Evolutionary conservation across 352 stramenopile species (phyloP).

Genomic region (Blastocystis sp.): DNA sequence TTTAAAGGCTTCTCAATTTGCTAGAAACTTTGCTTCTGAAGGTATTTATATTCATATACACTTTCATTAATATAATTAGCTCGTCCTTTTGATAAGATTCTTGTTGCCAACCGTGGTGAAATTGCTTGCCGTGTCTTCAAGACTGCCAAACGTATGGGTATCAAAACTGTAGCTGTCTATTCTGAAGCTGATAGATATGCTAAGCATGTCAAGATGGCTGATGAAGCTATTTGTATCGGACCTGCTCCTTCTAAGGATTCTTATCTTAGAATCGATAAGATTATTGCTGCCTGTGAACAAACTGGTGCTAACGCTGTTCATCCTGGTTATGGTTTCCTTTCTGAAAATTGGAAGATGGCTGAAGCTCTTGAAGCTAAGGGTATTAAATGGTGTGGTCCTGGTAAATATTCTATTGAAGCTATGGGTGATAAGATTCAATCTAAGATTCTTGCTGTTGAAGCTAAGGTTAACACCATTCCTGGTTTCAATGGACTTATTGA

Average conservation of each 20-base stretch:
- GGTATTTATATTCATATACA: no score
- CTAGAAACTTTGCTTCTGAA: no score
- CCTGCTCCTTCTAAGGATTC: conserved; percentile 56
- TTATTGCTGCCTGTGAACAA: conserved; percentile 59
- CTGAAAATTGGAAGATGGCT: conserved; percentile 71
- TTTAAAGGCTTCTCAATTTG: no score
- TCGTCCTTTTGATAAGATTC: conserved; percentile 64
- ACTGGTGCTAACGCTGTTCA: conserved; percentile 73
- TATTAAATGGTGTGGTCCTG: conserved; percentile 68
- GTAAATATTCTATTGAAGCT: conserved; percentile 57
- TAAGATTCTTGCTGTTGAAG: conserved; percentile 73
- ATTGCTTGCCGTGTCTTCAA: conserved; percentile 74
- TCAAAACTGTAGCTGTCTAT: conserved; percentile 78
- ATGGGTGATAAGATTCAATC: conserved; percentile 81
- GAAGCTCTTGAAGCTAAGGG: conserved; percentile 53
- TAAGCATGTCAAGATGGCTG: conserved; percentile 54
- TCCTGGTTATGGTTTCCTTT: conserved; percentile 78
- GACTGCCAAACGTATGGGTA: conserved; percentile 61
- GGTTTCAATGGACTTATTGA: conserved; percentile 66
- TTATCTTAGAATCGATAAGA: conserved; percentile 72
- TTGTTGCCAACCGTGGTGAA: conserved; percentile 72
- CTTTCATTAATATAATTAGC: no score
- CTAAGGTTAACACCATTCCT: conserved; percentile 73
- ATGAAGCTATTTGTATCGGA: conserved; percentile 55
- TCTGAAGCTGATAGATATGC: conserved; percentile 64